Percentiles rank a stretch among this genome's conserved stretches.
Evolutionary conservation across 2,329 filamentous ascomycete species (phyloP).

Genomic region (Pseudopithomyces maydicus): DNA sequence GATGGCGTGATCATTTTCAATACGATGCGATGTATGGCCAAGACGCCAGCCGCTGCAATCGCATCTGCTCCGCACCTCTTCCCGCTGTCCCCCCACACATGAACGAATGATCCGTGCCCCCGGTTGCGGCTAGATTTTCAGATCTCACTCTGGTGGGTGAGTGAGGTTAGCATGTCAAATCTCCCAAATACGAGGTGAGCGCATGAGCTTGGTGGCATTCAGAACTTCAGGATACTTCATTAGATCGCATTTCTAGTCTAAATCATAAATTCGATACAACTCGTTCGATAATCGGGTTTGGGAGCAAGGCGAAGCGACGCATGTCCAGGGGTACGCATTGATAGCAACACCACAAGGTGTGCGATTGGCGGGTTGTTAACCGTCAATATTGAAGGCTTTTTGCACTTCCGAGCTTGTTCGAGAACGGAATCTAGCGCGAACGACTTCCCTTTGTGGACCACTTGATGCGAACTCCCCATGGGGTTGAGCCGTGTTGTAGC

Average conservation of each 20-base stretch:
- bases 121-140: background rate
- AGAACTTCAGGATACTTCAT: background rate
- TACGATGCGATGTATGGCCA: background rate
- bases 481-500: background rate
- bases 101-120: conserved; percentile 5
- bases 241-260: background rate
- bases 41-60: background rate
- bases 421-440: background rate
- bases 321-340: background rate
- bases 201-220: background rate
- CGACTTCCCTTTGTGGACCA: background rate
- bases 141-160: background rate
- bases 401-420: background rate
- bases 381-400: conserved; percentile 5
- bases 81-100: background rate
- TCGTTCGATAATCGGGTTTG: background rate
- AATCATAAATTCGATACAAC: background rate
- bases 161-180: background rate
- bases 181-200: background rate
- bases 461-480: background rate
- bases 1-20: background rate
- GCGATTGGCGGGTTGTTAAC: background rate
- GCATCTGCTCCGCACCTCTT: background rate
- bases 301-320: background rate
- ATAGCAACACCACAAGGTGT: no score